Evolutionary conservation across 371 early-diverging fungal species (phyloP).

Genomic region (Batkoa obscura): DNA sequence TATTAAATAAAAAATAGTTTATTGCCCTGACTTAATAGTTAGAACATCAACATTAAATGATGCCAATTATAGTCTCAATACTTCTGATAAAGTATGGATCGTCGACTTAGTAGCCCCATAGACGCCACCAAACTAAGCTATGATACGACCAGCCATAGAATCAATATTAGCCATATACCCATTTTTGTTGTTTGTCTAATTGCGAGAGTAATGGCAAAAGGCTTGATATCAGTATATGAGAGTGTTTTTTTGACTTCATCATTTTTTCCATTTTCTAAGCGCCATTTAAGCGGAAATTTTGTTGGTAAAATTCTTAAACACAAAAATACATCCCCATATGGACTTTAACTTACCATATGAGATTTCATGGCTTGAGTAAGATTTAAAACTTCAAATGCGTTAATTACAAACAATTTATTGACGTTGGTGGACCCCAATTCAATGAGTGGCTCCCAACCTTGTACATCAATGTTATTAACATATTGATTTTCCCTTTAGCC

Average conservation of each 20-base stretch:
- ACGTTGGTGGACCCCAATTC: conserved; percentile 21
- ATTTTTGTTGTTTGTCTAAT: conserved; percentile 13
- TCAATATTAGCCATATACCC: conserved; percentile 41
- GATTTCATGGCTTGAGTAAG: conserved; percentile 24
- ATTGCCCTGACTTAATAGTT: conserved; percentile 28
- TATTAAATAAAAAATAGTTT: background rate
- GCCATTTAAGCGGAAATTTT: no score
- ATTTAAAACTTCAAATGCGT: conserved; percentile 26
- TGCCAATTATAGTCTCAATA: conserved; percentile 27
- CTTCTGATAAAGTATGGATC: conserved; percentile 32
- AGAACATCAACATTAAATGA: conserved; percentile 35
- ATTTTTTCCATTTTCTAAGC: no score
- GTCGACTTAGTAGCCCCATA: conserved; percentile 40
- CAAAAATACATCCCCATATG: no score
- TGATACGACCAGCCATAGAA: conserved; percentile 27
- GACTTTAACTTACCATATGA: conserved; percentile 18
- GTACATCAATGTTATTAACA: conserved; percentile 26
- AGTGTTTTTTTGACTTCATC: no score
- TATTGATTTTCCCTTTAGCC: conserved; percentile 10
- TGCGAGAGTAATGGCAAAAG: background rate
- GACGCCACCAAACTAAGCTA: conserved; percentile 32
- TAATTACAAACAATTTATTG: conserved; percentile 25
- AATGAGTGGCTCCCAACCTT: conserved; percentile 20
- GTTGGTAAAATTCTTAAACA: no score
- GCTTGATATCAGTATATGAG: no score